Evolutionary conservation across 1,284 basidiomycete genomes (phyloP), one percentile per base, ranked within the genome.

Genomic region (Cryptococcus depauperatus): DNA sequence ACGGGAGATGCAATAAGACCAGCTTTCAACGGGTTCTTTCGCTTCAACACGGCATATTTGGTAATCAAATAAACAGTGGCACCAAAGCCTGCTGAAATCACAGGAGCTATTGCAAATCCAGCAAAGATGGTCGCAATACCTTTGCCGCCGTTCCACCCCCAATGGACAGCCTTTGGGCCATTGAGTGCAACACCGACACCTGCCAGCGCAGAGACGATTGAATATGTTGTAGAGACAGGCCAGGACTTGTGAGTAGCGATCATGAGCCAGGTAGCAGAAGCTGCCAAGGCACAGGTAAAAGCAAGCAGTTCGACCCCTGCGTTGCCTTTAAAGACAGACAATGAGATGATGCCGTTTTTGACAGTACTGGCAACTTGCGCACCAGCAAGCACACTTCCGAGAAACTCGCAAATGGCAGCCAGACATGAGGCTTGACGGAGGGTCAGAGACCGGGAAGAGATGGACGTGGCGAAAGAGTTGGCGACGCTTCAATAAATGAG

Each of bases 111-210:
- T 41, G 54, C 46, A 47, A 69, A 64, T 23, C 72, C 72, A 19
- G 68, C 66, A 41, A 71, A 74, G 57, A 75, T 73, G 28, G 68
- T 62, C 21, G 27, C 71, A 32, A 75, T 55, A 49, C 74, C 74
- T 54, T 71, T 72, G 27, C 69, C 71, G 32, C 53, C 58, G 55
- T 75, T 72, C 75, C 75, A 77, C 9, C 75, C 74, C 75, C 75
- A 76, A 37, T 71, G 53, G 37, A 74, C 72, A 0, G 61, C 57
- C n/a, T 62, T 55, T 21, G 55, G 47, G 8, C 74, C 73, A 22
- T 63, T 70, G 10, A 68, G 55, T 1, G 75, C 75, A 18, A 76
- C 70, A 48, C 75, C 75, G 26, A 72, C 70, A 56, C 74, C 74
- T 10, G 69, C 71, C 5, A 75, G 56, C 1, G 73, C 73, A 3